These are phyloP conservation scores for Fomitopsis betulina DNA, from an alignment of 1,284 basidiomycete species.

Conservation along the genomic window DNA sequence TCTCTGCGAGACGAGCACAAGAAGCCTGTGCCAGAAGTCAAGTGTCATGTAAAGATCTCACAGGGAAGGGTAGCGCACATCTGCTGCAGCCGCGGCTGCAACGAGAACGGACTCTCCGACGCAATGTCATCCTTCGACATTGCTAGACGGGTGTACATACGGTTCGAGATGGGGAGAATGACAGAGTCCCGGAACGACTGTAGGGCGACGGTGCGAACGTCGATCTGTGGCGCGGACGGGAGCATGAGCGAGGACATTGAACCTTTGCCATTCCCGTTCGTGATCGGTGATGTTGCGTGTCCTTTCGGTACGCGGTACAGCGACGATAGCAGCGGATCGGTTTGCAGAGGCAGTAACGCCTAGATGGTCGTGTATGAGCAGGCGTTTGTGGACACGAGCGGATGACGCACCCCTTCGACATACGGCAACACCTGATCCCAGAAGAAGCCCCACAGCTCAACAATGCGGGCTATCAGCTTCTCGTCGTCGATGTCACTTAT, in stretches of 20 bases:
- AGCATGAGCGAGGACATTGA: conserved; percentile 29
- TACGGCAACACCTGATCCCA: conserved; percentile 92
- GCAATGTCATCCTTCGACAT: conserved; percentile 47
- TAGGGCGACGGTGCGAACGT: conserved; percentile 77
- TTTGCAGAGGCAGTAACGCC: conserved; percentile 76
- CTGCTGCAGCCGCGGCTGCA: conserved; percentile 68
- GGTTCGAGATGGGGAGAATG: conserved; percentile 58
- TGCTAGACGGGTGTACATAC: conserved; percentile 51
- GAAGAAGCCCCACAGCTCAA: conserved; percentile 92
- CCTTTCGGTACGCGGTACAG: conserved; percentile 61
- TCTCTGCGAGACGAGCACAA: conserved; percentile 67
- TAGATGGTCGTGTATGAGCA: conserved; percentile 22
- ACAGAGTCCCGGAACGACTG: conserved; percentile 80
- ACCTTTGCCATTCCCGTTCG: conserved; percentile 42
- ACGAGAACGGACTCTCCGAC: conserved; percentile 37
- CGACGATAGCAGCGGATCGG: conserved; percentile 61
- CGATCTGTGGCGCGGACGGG: conserved; percentile 45
- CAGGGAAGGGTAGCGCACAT: conserved; percentile 43
- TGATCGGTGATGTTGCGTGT: conserved; percentile 46
- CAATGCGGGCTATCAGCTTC: conserved; percentile 70
- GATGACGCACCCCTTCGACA: conserved; percentile 69
- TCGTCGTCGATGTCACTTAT: conserved; percentile 71
- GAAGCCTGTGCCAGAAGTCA: conserved; percentile 46
- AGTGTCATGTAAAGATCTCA: neutral
- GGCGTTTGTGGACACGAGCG: neutral